A percentile compares a stretch with the other conserved stretches of the same genome.
phyloP scores from a whole-genome alignment of 257 asterid species.

The Solanum commersonii region DNA sequence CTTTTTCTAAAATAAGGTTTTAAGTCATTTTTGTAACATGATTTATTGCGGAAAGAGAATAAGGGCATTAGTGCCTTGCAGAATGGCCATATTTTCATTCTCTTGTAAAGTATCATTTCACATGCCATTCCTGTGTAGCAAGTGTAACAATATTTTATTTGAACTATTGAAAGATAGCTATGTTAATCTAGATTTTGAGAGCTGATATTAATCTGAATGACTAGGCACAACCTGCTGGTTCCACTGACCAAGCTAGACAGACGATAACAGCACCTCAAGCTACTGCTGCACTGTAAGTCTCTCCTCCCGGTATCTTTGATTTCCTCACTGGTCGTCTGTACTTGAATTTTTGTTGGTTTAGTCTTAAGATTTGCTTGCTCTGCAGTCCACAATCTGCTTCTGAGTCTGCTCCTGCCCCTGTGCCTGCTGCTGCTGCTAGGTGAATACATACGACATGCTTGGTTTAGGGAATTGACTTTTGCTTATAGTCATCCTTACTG shows the following conservation, averaged over 20 bases:
- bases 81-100: neutral
- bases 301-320: constrained; percentile 8
- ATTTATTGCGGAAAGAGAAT: neutral
- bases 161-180: neutral
- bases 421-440: constrained; percentile 29
- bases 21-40: neutral
- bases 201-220: neutral
- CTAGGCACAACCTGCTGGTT: constrained; percentile 44
- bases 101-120: neutral
- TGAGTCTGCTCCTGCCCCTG: constrained; percentile 26
- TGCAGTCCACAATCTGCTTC: constrained; percentile 56
- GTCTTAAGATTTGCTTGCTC: neutral
- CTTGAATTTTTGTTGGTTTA: neutral
- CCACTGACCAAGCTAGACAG: constrained; percentile 44
- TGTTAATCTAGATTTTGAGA: neutral
- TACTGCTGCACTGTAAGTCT: constrained; percentile 49
- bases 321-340: neutral
- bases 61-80: neutral
- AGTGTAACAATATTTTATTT: neutral
- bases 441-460: constrained; percentile 26
- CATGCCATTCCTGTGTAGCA: neutral
- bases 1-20: neutral
- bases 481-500: neutral
- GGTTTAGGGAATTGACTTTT: neutral
- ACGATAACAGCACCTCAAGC: constrained; percentile 51